Percentiles rank a stretch among this genome's conserved stretches.
Conservation (phyloP, 2,329 filamentous ascomycete species). For the Exophiala sideris region DNA sequence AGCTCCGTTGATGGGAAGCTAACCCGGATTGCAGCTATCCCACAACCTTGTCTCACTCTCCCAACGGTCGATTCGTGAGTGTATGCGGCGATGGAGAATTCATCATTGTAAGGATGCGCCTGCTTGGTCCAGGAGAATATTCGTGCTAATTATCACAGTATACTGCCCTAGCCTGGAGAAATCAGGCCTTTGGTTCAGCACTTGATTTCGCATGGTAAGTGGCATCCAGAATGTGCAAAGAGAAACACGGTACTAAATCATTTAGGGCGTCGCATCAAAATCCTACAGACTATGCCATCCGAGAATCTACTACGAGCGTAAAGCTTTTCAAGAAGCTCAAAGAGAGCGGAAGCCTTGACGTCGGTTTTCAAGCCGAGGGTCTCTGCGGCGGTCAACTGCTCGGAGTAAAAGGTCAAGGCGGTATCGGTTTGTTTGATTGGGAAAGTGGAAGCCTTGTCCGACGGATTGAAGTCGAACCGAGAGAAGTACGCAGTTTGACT, state of each 20-base stretch:
- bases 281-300: slow-evolving; percentile 88
- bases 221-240: slow-evolving; percentile 74
- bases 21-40: slow-evolving; percentile 44
- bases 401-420: slow-evolving; percentile 91
- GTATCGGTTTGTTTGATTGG: slow-evolving; percentile 97
- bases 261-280: slow-evolving; percentile 22
- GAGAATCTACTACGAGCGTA: slow-evolving; percentile 84
- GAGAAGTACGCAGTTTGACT: slow-evolving; percentile 43
- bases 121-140: not conserved
- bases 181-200: slow-evolving; percentile 94
- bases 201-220: slow-evolving; percentile 90
- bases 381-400: slow-evolving; percentile 84
- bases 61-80: slow-evolving; percentile 85
- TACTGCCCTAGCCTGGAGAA: slow-evolving; percentile 91
- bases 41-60: slow-evolving; percentile 90
- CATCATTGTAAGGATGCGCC: slow-evolving; percentile 60
- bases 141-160: slow-evolving; percentile 47
- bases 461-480: slow-evolving; percentile 77
- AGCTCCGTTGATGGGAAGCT: slow-evolving; percentile 14
- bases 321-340: slow-evolving; percentile 98
- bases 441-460: slow-evolving; percentile 81
- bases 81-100: slow-evolving; percentile 97
- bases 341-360: slow-evolving; percentile 81
- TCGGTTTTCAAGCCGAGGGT: slow-evolving; percentile 92
- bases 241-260: not conserved